A percentile compares a stretch with the other conserved stretches of the same genome.
Conservation (phyloP, 2,329 filamentous ascomycete genomes). For the Reticulascus tulasneorum region DNA sequence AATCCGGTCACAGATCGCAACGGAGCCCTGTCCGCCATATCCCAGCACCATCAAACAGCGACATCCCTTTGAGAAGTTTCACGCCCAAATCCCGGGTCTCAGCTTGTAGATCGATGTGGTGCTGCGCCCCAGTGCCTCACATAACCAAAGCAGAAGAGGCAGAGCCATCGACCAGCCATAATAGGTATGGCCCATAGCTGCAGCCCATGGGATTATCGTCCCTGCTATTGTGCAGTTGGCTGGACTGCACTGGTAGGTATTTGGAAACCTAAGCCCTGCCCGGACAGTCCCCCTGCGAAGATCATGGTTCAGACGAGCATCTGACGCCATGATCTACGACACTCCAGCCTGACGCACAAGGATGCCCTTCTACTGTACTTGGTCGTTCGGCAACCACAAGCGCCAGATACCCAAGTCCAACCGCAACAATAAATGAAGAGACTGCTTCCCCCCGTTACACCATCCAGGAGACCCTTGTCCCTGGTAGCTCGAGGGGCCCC, state of each 20-base stretch:
- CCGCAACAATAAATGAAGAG: slow-evolving; percentile 8
- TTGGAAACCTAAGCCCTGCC: slow-evolving; percentile 19
- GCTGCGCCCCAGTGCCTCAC: slow-evolving; percentile 23
- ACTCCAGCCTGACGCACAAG: slow-evolving; percentile 31
- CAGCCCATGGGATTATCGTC: too few species aligned
- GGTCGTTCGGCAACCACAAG: slow-evolving; percentile 15
- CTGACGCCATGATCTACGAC: slow-evolving; percentile 34
- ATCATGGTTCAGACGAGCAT: slow-evolving; percentile 38
- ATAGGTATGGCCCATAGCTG: too few species aligned
- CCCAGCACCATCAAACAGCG: slow-evolving; percentile 15
- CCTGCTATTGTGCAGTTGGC: background rate
- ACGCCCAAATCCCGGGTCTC: slow-evolving; percentile 36
- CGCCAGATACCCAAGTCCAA: slow-evolving; percentile 4
- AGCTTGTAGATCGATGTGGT: slow-evolving; percentile 34
- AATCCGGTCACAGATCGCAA: slow-evolving; percentile 27
- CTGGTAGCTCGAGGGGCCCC: slow-evolving; percentile 10
- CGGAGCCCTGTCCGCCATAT: slow-evolving; percentile 14
- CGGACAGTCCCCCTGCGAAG: slow-evolving; percentile 28
- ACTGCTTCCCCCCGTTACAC: slow-evolving; percentile 14
- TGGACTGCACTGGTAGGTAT: slow-evolving; percentile 7
- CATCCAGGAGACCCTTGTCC: slow-evolving; percentile 11
- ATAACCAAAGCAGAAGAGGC: too few species aligned
- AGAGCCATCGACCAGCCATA: too few species aligned
- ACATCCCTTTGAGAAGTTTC: slow-evolving; percentile 31
- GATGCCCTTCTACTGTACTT: slow-evolving; percentile 14